Evolutionary conservation across 1,284 basidiomycete species (phyloP), one percentile per base, ranked within the genome.

Genomic region (Cutaneotrichosporon mucoides): DNA sequence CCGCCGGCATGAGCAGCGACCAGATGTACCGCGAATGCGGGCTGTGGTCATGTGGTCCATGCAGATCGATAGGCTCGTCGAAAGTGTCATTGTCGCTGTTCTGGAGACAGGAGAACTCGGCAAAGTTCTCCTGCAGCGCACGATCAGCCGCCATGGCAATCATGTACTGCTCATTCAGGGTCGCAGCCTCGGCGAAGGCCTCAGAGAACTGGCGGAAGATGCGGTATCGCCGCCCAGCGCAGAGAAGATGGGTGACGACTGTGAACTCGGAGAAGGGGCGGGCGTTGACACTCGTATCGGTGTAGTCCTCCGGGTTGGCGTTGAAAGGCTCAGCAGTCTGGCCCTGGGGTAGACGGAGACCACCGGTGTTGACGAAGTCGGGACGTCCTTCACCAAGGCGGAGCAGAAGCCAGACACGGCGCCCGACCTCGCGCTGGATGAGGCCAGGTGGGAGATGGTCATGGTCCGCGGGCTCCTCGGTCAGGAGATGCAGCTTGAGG

Each of bases 121-220:
- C 53, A 41, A 62, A 59, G 56, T 62, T 65, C 42, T 57, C 51
- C 44, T 50, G 53, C 11, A 65, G 61, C 42, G 61, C 64, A 33
- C 55, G 48, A 47, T 60, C 57, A 0, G 64, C 64, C 9, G 60
- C 61, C 6, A 53, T 35, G 4, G 64, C 58, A n/a, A 65, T 62
- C 9, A 53, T 42, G 24, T 65, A 65, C 48, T 65, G 64, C 49
- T 65, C 64, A 40, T 60, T 51, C 36, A 65, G 56, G 33, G 56
- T 55, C n/a, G 54, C 55, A 3, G 64, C 64, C 36, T 62, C 61
- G 33, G 53, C 56, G 16, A 60, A 62, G 13, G 64, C 64, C 43
- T 65, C 64, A 35, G 60, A 60, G 37, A 65, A 65, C 58, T 62
- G 64, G 16, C 64, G 56, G 58, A 65, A 65, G 54, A 65, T 65